Base-by-base conservation (phyloP, 768 basidiomycete genomes). In the Psilocybe tampanensis region DNA sequence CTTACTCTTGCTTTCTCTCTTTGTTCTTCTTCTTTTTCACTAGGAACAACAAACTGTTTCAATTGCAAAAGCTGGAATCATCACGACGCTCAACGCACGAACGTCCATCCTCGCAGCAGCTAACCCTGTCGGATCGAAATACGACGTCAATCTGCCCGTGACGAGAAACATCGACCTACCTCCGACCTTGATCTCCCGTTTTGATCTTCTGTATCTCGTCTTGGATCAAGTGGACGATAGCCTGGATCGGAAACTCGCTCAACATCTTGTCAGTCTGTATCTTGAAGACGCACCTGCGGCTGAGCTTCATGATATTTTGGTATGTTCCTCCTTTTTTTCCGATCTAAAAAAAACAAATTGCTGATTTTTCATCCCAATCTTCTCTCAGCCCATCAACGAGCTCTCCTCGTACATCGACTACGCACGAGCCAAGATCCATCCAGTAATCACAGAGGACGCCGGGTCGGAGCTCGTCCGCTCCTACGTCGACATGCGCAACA, bases 41-140 rank as follows among this genome's bases (percentile, higher is more conserved):
- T 59, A 97, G 95, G 95, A 98, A 84, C 95, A 98, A 86, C 95
- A 98, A 86, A 98, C 96, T 1, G 96, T 98, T 18, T 98, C 95
- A 3, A 96, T 98, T 59, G 97, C 97, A 6, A 99, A 98, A 74
- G 97, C 97, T 0, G 97, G 97, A 9, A 99, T 99, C 63, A 98
- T 98, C 67, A 98, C 97, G 0, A 99, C 97, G 0, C 80, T 99
- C 56, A 99, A 99, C 65, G 97, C 97, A 0, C 83, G 97, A n/a
- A 98, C 97, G 0, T 98, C 96, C 0, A 95, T 99, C 62, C 81
- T 99, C 9, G 97, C 97, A 1, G 97, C 95, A 6, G 97, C 97
- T 21, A 98, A 99, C 69, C 97, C 97, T 1, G 92, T 98, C 23
- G 94, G 92, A 17, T 95, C 94, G 0, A 94, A 93, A 70, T 98